These are phyloP conservation scores for Cylindrotheca closterium DNA, from an alignment of 108 stramenopile genomes.

Conservation along the genomic window DNA sequence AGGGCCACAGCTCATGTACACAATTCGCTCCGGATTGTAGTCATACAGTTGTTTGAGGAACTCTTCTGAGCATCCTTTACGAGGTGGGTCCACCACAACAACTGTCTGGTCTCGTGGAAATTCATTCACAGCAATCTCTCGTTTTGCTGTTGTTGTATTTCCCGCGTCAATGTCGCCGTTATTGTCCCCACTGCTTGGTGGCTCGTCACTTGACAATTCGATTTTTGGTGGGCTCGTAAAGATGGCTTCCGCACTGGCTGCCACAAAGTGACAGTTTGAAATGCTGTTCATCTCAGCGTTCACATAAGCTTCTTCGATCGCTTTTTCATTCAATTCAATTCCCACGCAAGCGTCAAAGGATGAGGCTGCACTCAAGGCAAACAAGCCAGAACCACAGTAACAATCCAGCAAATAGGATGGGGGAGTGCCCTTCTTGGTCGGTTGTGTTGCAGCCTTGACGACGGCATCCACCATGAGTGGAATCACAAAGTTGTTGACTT, in stretches of 20 bases:
- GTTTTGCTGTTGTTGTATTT: too few relatives aligned
- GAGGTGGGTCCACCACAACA: slow-evolving; percentile 94
- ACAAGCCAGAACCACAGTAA: slow-evolving; percentile 96
- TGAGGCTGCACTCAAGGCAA: slow-evolving; percentile 75
- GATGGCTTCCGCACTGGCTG: slow-evolving; percentile 89
- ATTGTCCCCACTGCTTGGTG: too few relatives aligned
- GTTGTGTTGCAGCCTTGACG: slow-evolving; percentile 49
- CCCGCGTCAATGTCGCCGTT: too few relatives aligned
- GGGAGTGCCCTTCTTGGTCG: slow-evolving; percentile 5
- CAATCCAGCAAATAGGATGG: slow-evolving; percentile 89
- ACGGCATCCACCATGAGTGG: slow-evolving; percentile 89
- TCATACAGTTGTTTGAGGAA: slow-evolving; percentile 90
- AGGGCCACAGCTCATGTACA: slow-evolving; percentile 96
- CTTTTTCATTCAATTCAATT: slow-evolving; percentile 90
- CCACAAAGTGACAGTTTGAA: slow-evolving; percentile 77
- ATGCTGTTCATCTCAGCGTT: slow-evolving; percentile 88
- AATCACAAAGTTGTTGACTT: slow-evolving; percentile 94
- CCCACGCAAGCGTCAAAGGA: slow-evolving; percentile 86
- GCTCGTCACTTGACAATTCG: too few relatives aligned
- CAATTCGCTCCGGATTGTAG: slow-evolving; percentile 83
- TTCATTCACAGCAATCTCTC: slow-evolving; percentile 49
- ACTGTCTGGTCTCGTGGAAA: slow-evolving; percentile 86
- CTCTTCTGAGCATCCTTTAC: slow-evolving; percentile 90
- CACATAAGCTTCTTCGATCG: slow-evolving; percentile 81
- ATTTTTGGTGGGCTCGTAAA: slow-evolving; percentile 60